Evolutionary conservation across 768 basidiomycete species (phyloP), one percentile per base, ranked within the genome.

Genomic region (Boletus rubropictus): DNA sequence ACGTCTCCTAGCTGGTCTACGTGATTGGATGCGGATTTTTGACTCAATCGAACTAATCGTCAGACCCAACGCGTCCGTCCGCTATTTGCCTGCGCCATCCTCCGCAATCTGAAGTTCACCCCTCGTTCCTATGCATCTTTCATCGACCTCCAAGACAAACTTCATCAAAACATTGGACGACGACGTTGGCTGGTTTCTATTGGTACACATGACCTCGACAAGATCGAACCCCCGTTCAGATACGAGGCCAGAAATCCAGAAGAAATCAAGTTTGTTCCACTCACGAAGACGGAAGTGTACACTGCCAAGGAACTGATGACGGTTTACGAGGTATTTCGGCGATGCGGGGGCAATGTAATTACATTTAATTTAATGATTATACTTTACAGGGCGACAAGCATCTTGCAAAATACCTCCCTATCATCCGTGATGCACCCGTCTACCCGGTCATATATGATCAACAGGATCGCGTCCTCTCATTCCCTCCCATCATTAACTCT

Each of bases 401-500:
- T 64, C 74, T 99, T 21, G 77, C 82, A 31, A 82, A 77, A 65
- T 98, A 89, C 70, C 78, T 99, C 25, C 89, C 75, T 48, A 96
- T 99, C 68, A 91, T 98, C 59, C 83, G 87, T 25, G 90, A 96
- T 62, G 89, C 91, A 12, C 90, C 94, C 8, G 90, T 96, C 37
- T 98, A 97, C 68, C 96, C 96, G 31, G 86, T 98, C 69, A 96
- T 98, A 63, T 98, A 98, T 68, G 95, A 98, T 65, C 75, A 79
- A 9, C 74, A 85, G 48, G 89, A 90, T 64, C 80, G 74, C 24
- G 95, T 98, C 2, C 75, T 96, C 24, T 94, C 91, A 17, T 94
- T 98, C 86, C 96, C 96, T 32, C 96, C 96, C 8, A 97, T 99
- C 64, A 95, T 95, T 70, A 96, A 96, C 69, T 94, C 92, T 4